A percentile compares a stretch with the other conserved stretches of the same genome.
phyloP scores from a whole-genome alignment of 805 yeast genomes.

The Candida namnaoensis region DNA sequence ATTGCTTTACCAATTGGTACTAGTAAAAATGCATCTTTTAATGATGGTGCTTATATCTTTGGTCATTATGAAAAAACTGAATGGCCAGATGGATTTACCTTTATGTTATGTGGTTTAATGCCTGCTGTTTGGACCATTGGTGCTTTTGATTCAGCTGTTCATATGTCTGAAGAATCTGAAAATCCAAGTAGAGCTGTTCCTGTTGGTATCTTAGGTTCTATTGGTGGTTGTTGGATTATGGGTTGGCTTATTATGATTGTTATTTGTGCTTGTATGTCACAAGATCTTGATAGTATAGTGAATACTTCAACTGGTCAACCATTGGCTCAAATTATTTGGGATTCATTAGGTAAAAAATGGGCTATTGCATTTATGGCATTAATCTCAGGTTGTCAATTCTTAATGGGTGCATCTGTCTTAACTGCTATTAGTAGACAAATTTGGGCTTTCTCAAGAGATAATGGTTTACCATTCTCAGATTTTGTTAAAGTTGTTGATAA shows the following conservation, averaged over 20 bases:
- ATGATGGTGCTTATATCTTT: constrained; percentile 45
- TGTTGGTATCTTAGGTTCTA: constrained; percentile 44
- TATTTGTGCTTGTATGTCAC: constrained; percentile 41
- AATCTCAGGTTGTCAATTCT: constrained; percentile 47
- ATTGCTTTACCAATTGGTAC: constrained; percentile 55
- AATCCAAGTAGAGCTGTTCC: constrained; percentile 56
- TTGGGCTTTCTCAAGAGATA: constrained; percentile 67
- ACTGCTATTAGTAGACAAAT: constrained; percentile 57
- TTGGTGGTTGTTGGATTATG: constrained; percentile 40
- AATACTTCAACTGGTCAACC: constrained; percentile 42
- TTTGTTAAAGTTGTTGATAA: constrained; percentile 48
- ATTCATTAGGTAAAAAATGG: constrained; percentile 54
- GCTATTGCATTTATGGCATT: constrained; percentile 53
- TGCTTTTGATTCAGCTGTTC: constrained; percentile 60
- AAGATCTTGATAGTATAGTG: constrained; percentile 30
- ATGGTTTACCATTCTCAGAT: constrained; percentile 53
- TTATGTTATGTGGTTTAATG: constrained; percentile 43
- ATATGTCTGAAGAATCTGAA: constrained; percentile 60
- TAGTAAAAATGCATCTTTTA: constrained; percentile 27
- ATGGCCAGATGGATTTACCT: constrained; percentile 56
- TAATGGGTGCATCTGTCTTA: constrained; percentile 52
- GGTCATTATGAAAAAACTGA: constrained; percentile 42
- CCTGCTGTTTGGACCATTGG: constrained; percentile 68
- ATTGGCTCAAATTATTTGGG: constrained; percentile 52
- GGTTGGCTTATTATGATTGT: constrained; percentile 49